Evolutionary conservation across 1,139 yeast species (phyloP).

Genomic region (Nadsonia starkeyi-henricii): DNA sequence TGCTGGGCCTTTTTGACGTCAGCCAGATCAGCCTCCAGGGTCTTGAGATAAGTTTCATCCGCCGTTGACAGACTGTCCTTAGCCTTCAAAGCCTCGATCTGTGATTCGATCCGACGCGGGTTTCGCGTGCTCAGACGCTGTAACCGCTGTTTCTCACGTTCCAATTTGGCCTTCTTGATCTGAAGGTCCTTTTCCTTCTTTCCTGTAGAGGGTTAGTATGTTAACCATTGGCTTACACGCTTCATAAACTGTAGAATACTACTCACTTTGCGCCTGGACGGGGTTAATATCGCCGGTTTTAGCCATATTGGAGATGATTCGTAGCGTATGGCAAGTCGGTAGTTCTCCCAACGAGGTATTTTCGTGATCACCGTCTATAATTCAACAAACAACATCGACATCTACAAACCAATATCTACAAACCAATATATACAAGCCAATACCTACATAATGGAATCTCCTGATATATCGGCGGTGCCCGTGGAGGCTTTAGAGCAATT

Average conservation of each 20-base stretch:
- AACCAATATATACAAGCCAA: slow-evolving; percentile 2
- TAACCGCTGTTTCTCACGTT: slow-evolving; percentile 11
- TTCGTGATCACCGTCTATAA: too few relatives aligned
- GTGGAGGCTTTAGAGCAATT: slow-evolving; percentile 46
- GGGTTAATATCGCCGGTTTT: slow-evolving; percentile 12
- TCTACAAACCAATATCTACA: slow-evolving; percentile 1
- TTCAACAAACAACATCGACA: neutral
- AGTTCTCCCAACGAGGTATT: neutral
- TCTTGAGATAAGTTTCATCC: slow-evolving; percentile 1
- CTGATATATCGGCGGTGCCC: slow-evolving; percentile 33
- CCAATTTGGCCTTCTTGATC: slow-evolving; percentile 12
- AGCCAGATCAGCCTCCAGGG: slow-evolving; percentile 4
- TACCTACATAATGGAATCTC: slow-evolving; percentile 2
- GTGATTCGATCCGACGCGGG: slow-evolving; percentile 4
- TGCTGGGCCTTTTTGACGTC: slow-evolving; percentile 8
- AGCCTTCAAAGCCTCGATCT: neutral
- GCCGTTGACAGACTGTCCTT: slow-evolving; percentile 1
- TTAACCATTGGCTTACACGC: too few relatives aligned
- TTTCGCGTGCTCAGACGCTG: slow-evolving; percentile 9
- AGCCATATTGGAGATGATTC: slow-evolving; percentile 10
- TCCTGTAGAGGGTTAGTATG: slow-evolving; percentile 8
- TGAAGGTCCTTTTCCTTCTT: slow-evolving; percentile 13
- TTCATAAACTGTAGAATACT: neutral
- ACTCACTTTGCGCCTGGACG: slow-evolving; percentile 17
- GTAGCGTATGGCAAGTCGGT: neutral